Percentiles rank a stretch among this genome's conserved stretches.
Conservation (phyloP, 768 basidiomycete species). For the Pleurotus ostreatus region DNA sequence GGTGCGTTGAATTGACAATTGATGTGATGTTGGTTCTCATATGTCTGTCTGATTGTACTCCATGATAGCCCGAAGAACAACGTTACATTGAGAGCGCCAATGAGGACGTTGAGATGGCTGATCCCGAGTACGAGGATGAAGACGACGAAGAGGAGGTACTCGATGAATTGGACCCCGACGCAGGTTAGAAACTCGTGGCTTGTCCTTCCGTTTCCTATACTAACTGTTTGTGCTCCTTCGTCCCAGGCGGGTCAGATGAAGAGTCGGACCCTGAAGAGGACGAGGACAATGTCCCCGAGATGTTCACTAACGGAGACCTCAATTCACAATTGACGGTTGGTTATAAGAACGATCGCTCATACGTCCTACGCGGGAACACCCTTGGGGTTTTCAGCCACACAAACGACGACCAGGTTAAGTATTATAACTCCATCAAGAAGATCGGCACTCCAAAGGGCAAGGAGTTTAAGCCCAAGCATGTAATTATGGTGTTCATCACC, state of each 20-base stretch:
- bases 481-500: constrained; percentile 25
- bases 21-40: neutral
- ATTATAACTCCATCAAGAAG: constrained; percentile 83
- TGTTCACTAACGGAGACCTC: constrained; percentile 50
- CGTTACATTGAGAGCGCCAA: constrained; percentile 74
- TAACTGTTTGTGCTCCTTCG: constrained; percentile 1
- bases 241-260: constrained; percentile 39
- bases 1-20: constrained; percentile 31
- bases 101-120: constrained; percentile 89
- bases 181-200: constrained; percentile 37
- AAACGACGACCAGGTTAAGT: constrained; percentile 69
- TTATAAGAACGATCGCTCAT: constrained; percentile 92
- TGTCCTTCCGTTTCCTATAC: neutral
- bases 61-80: constrained; percentile 72
- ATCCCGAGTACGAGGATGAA: constrained; percentile 69
- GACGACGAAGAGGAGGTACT: constrained; percentile 77
- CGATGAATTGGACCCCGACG: constrained; percentile 60
- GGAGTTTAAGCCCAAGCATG: constrained; percentile 82
- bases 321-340: constrained; percentile 93
- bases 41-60: neutral
- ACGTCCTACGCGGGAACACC: constrained; percentile 87
- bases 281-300: constrained; percentile 36
- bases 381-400: constrained; percentile 88
- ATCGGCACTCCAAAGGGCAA: constrained; percentile 77
- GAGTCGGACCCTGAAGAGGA: constrained; percentile 25